A percentile compares a stretch with the other conserved stretches of the same genome.
Evolutionary conservation across 192 early-diverging fungal species (phyloP).

Genomic region (Entrophospora sp.): DNA sequence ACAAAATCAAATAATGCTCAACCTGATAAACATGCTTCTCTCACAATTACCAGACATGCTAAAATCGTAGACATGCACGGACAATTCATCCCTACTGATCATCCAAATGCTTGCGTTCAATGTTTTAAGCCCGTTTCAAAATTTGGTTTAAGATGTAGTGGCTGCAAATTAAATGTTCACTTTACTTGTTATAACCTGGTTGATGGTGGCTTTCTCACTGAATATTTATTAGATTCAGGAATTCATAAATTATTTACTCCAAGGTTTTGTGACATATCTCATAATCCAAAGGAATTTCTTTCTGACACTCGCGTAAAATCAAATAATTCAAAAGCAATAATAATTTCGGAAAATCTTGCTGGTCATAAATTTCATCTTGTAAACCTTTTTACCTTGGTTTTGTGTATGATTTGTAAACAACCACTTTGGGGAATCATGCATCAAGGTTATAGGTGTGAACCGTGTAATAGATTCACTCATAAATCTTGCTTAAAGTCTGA

Average conservation of each 20-base stretch:
- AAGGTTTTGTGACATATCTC: slow-evolving; percentile 31
- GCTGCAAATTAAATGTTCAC: slow-evolving; percentile 41
- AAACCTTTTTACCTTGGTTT: slow-evolving; percentile 43
- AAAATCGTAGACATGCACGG: slow-evolving; percentile 2
- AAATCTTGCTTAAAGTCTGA: slow-evolving; percentile 23
- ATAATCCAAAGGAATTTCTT: slow-evolving; percentile 15
- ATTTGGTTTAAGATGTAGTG: slow-evolving; percentile 44
- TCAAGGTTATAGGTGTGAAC: slow-evolving; percentile 46
- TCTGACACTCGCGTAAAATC: slow-evolving; percentile 1
- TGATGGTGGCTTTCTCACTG: slow-evolving; percentile 20
- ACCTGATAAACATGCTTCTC: background rate
- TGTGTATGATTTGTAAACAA: slow-evolving; percentile 38
- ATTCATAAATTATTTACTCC: slow-evolving; percentile 36
- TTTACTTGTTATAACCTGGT: slow-evolving; percentile 38
- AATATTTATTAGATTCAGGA: slow-evolving; percentile 30
- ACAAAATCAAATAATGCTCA: too few relatives aligned
- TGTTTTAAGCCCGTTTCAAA: slow-evolving; percentile 35
- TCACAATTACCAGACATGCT: background rate
- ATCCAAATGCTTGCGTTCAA: slow-evolving; percentile 19
- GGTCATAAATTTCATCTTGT: slow-evolving; percentile 43
- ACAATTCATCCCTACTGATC: slow-evolving; percentile 14
- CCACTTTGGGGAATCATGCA: slow-evolving; percentile 49
- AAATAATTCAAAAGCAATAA: background rate
- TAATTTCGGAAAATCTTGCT: slow-evolving; percentile 9
- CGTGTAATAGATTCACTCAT: slow-evolving; percentile 43